Base-by-base conservation (phyloP, 805 yeast genomes). In the Yamadazyma takamatsuzukensis region DNA sequence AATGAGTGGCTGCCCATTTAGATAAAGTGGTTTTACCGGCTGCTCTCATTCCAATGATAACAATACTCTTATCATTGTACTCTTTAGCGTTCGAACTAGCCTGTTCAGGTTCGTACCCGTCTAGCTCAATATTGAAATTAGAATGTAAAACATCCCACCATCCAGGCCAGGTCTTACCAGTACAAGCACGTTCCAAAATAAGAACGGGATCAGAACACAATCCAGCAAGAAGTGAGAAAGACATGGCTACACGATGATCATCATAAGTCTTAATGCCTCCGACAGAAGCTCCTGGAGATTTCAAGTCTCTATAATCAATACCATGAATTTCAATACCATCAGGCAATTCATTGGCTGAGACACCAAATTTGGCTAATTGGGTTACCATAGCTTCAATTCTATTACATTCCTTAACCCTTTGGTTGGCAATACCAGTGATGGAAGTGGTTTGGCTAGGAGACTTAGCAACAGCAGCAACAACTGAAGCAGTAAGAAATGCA, bases 81-180 rank as follows among this genome's bases (percentile, higher is more conserved):
- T 34, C 25, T 12, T 25, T 27, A 10, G 29, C 4, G 5, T 15
- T 12, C 9, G 11, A 12, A 41, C 39, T 18, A 46, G 44, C 8
- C 47, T 34, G 15, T 45, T 39, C 24, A 5, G 74, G 71, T 51
- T 84, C 94, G 47, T 68, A 69, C 16, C 98, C 98, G 48, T 78
- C 83, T 22, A 93, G 58, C 8, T 59, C 49, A 16, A 76, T 82
- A 14, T 78, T 72, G 48, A 93, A 76, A 29, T 71, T 61, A 30
- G 83, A 73, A 53, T 80, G 88, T 42, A 93, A 67, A 21, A 80
- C 74, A 61, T 93, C 98, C 98, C 98, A 93, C 98, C 98, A 93
- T 23, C 97, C 97, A 14, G 98, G 98, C 98, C 98, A 93, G 0
- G 98, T 93, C 65, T 93, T 93, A 36, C 90, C 94, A 2, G 96